Evolutionary conservation across 129 eudicot genomes (phyloP).

Genomic region (Artemisia tridentata): DNA sequence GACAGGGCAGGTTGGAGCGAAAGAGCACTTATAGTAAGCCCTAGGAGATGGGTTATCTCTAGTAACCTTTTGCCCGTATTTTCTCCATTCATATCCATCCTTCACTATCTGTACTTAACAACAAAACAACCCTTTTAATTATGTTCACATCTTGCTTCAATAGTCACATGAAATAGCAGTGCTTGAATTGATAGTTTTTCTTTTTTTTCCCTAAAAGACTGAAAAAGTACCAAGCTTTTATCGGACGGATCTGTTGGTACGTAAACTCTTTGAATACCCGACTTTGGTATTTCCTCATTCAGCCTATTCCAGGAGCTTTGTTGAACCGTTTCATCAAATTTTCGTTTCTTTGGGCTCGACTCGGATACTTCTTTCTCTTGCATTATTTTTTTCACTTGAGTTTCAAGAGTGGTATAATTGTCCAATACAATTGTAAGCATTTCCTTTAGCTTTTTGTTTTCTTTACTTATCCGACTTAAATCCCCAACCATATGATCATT

Average conservation of each 20-base stretch:
- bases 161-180: neutral
- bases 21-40: conserved; percentile 76
- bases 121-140: conserved; percentile 2
- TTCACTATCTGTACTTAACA: conserved; percentile 56
- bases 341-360: conserved; percentile 38
- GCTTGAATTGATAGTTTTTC: neutral
- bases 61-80: conserved; percentile 88
- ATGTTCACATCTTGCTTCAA: neutral
- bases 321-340: conserved; percentile 24
- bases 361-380: conserved; percentile 11
- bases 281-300: neutral
- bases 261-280: conserved; percentile 30
- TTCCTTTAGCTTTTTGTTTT: conserved; percentile 55
- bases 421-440: conserved; percentile 27
- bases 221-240: conserved; percentile 52
- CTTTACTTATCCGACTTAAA: conserved; percentile 32
- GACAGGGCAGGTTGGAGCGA: conserved; percentile 69
- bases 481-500: conserved; percentile 17
- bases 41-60: conserved; percentile 92
- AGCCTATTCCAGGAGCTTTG: conserved; percentile 23
- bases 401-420: conserved; percentile 33
- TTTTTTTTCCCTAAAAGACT: neutral
- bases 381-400: conserved; percentile 27
- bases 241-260: conserved; percentile 50
- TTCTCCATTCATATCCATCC: conserved; percentile 88